Evolutionary conservation across 345 rosid species (phyloP).

Genomic region (Rhodamnia argentea): DNA sequence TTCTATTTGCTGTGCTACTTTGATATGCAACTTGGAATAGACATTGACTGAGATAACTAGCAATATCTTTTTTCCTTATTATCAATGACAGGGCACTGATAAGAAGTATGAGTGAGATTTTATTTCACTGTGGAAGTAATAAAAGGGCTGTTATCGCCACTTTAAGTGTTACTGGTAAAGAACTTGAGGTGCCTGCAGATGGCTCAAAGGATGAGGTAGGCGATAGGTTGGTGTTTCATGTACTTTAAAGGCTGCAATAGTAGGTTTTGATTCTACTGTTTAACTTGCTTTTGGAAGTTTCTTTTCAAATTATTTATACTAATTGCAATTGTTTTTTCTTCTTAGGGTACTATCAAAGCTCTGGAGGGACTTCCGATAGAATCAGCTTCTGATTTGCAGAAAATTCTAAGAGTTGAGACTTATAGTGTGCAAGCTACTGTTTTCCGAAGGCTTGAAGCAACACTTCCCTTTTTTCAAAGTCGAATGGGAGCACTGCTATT

Average conservation of each 20-base stretch:
- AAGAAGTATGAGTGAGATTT: slow-evolving; percentile 89
- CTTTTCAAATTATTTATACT: not conserved
- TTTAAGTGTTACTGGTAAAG: slow-evolving; percentile 19
- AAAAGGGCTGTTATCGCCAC: slow-evolving; percentile 61
- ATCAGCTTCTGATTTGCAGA: slow-evolving; percentile 75
- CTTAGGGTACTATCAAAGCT: slow-evolving; percentile 42
- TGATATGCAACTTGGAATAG: not conserved
- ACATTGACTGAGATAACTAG: not conserved
- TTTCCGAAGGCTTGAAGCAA: slow-evolving; percentile 39
- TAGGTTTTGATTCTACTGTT: not conserved
- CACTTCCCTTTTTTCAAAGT: slow-evolving; percentile 71
- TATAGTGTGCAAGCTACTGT: slow-evolving; percentile 42
- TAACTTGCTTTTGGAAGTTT: not conserved
- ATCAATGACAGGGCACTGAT: slow-evolving; percentile 57
- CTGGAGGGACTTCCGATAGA: slow-evolving; percentile 65
- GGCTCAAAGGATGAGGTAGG: slow-evolving; percentile 47
- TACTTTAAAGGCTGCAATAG: not conserved
- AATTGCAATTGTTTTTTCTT: not conserved
- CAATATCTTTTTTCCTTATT: not conserved
- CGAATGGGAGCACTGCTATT: slow-evolving; percentile 94
- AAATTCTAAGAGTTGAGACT: slow-evolving; percentile 52
- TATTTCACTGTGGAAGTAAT: slow-evolving; percentile 74
- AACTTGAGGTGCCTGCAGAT: slow-evolving; percentile 18
- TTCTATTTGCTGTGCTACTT: not conserved
- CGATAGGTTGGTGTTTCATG: not conserved